Conservation (phyloP, 805 yeast genomes). For the Lipomyces mesembrius region DNA sequence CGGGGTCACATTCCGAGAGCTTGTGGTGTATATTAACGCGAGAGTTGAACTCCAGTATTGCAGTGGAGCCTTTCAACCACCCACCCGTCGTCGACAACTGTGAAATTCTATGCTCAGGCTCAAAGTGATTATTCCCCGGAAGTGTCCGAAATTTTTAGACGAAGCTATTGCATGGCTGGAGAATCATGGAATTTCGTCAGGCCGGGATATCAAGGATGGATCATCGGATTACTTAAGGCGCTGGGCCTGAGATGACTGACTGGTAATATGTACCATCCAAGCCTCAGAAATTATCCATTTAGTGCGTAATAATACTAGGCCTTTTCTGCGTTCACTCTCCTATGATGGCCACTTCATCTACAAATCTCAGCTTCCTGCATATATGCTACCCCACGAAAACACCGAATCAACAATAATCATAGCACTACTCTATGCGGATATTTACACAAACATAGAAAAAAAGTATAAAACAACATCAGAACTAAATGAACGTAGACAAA, state of each 20-base stretch:
- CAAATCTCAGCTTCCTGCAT: neutral
- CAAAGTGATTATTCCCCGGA: no score
- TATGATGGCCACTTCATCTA: neutral
- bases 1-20: constrained; percentile 1
- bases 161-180: neutral
- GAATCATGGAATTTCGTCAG: no score
- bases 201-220: no score
- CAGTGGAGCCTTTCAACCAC: no score
- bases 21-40: constrained; percentile 6
- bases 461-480: neutral
- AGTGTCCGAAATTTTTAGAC: no score
- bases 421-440: neutral
- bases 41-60: neutral
- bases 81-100: no score
- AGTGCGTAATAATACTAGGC: no score
- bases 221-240: no score
- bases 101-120: neutral
- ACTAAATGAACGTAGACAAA: neutral
- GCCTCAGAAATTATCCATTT: no score
- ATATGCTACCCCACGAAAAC: neutral
- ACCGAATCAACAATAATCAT: neutral
- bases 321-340: neutral
- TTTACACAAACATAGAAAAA: neutral
- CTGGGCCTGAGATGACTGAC: no score
- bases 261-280: no score